Conservation (phyloP, 1,284 basidiomycete genomes). For the Rhodotorula sp. region DNA sequence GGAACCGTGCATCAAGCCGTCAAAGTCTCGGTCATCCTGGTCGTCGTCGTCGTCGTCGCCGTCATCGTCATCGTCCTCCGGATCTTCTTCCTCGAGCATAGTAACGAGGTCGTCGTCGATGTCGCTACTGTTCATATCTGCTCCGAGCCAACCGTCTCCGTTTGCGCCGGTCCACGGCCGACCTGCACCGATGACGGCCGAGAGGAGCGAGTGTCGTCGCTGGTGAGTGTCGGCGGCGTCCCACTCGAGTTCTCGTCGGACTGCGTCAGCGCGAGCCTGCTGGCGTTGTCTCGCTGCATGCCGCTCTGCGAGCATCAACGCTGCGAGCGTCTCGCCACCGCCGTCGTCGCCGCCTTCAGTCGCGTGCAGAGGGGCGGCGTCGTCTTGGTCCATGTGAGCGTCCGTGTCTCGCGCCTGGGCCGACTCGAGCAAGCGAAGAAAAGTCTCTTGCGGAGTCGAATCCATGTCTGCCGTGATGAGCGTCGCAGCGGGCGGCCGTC, state of each 20-base stretch:
- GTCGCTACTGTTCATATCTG: not conserved
- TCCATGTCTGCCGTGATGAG: conserved; percentile 7
- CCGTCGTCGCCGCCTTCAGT: not conserved
- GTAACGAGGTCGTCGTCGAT: not conserved
- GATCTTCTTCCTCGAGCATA: conserved; percentile 6
- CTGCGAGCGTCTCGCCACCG: conserved; percentile 8
- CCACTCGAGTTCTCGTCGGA: conserved; percentile 19
- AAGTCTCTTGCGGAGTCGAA: not conserved
- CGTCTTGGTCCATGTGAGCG: not conserved
- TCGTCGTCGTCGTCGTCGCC: conserved; percentile 4
- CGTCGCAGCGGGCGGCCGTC: not conserved
- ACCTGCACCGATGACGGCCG: not conserved
- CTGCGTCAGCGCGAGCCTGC: not conserved
- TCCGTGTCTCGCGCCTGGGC: not conserved
- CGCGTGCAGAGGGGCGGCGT: too few relatives aligned
- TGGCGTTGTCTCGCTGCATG: not conserved
- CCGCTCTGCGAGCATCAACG: conserved; percentile 8
- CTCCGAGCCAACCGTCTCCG: not conserved
- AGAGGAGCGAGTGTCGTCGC: conserved; percentile 1
- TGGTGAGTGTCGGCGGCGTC: conserved; percentile 20
- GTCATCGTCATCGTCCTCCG: conserved; percentile 6
- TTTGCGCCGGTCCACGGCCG: not conserved
- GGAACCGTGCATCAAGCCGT: not conserved
- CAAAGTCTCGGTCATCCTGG: not conserved
- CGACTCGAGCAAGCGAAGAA: conserved; percentile 7